Base-by-base conservation (phyloP, 2,329 filamentous ascomycete species). In the Zalaria obscura region DNA sequence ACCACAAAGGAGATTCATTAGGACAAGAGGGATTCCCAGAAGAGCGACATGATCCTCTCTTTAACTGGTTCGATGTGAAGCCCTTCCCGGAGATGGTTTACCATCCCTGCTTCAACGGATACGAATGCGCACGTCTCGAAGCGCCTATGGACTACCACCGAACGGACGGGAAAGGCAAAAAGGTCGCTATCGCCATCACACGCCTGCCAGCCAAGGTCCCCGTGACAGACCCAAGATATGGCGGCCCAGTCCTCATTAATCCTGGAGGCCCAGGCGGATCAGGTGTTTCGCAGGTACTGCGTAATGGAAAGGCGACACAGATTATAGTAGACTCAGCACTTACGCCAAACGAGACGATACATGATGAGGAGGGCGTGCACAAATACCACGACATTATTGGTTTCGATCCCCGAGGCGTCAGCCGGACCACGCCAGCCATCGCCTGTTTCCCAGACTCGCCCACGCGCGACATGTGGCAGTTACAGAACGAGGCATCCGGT, bases 241-340 rank as follows among this genome's bases (percentile, higher is more conserved):
- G 65, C 2, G 67, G 68, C 2, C 57, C 67, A 1, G 58, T 72
- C 25, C 40, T 72, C 6, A 56, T 68, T 4, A 72, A 72, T 44
- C 67, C 41, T 4, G 41, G 41, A 31, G 67, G 67, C 1, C 67
- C 67, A 3, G 67, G 67, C 11, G 63, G 60, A 9, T 62, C 62
- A 7, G 67, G 67, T 9, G 55, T 66, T 3, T 40, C 50, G 5
- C 54, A 60, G 29, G 53, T 60, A 4, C 48, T 63, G 7, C 9
- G 42, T 10, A 47, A 49, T 7, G 63, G 63, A 26, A 51, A 50
- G 27, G 46, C 58, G 41, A 41, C 65, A 3, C 63, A 65, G 41
- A 57, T 51, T 1, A 58, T 65, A 7, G 51, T 62, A 1, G 62
- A 43, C 5, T 32, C 40, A 10, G 36, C 26, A 8, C 27, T 34